These are phyloP conservation scores for Suillus tomentosus DNA, from an alignment of 768 basidiomycete genomes.

Conservation along the genomic window DNA sequence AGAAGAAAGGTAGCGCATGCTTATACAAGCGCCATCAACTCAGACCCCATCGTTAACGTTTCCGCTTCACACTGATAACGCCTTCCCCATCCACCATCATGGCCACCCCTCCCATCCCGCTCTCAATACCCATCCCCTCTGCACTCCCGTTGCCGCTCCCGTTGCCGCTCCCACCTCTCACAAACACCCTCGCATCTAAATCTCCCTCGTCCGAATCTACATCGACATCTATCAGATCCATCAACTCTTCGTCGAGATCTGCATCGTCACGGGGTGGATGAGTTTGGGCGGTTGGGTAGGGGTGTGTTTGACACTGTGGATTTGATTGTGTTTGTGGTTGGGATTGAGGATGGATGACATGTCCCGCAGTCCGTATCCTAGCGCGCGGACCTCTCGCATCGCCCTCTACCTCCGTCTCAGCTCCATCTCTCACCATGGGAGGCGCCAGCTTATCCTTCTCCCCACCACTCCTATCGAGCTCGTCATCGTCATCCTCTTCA, in stretches of 20 bases:
- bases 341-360: constrained; percentile 13
- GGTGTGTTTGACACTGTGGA: not conserved
- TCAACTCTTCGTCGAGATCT: constrained; percentile 29
- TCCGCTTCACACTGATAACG: constrained; percentile 17
- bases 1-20: not conserved
- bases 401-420: constrained; percentile 35
- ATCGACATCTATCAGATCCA: constrained; percentile 22
- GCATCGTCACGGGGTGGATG: constrained; percentile 11
- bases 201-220: constrained; percentile 16
- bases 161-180: constrained; percentile 18
- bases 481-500: constrained; percentile 15
- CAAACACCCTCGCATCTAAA: constrained; percentile 6
- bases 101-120: not conserved
- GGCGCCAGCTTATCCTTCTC: constrained; percentile 6
- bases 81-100: constrained; percentile 13
- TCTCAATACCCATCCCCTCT: constrained; percentile 7
- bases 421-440: constrained; percentile 30
- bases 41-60: constrained; percentile 10
- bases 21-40: not conserved
- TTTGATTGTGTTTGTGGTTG: not conserved
- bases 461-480: constrained; percentile 19
- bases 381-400: constrained; percentile 26
- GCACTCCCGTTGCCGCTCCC: constrained; percentile 15
- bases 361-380: constrained; percentile 31
- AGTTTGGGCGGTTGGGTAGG: not conserved